Percentiles rank a stretch among this genome's conserved stretches.
Conservation (phyloP, 495 filamentous ascomycete genomes). For the Penicillium egyptiacum region DNA sequence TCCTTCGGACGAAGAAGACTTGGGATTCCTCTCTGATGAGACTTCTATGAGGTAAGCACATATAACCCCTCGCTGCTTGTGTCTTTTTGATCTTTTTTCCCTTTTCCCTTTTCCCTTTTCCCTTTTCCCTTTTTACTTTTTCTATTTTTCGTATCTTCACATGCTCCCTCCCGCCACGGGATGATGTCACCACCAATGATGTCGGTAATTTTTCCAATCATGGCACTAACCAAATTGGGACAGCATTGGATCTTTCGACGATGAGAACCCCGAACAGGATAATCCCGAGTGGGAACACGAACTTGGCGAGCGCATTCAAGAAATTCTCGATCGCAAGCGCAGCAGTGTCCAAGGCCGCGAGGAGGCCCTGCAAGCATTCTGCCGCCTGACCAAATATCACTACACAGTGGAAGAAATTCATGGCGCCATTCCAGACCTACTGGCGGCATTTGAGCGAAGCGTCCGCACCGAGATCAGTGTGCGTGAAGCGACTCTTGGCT, state of each 20-base stretch:
- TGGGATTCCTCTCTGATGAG: conserved; percentile 62
- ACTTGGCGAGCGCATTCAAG: conserved; percentile 69
- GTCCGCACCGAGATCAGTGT: conserved; percentile 69
- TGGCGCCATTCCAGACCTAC: conserved; percentile 59
- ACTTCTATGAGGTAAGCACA: conserved; percentile 64
- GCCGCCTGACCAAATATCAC: conserved; percentile 69
- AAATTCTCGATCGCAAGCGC: conserved; percentile 84
- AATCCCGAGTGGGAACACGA: conserved; percentile 64
- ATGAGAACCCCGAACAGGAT: conserved; percentile 57
- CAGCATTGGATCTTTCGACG: conserved; percentile 55
- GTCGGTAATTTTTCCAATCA: conserved; percentile 10
- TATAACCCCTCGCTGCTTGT: conserved; percentile 6
- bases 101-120: conserved; percentile 4
- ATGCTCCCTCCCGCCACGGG: conserved; percentile 30
- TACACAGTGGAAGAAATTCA: conserved; percentile 69
- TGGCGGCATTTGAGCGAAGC: conserved; percentile 69
- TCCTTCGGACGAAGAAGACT: conserved; percentile 77
- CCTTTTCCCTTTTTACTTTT: conserved; percentile 5
- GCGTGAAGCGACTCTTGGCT: conserved; percentile 69
- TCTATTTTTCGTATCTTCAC: conserved; percentile 17
- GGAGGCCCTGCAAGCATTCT: conserved; percentile 65
- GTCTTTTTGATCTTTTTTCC: conserved; percentile 13
- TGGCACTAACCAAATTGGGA: conserved; percentile 15
- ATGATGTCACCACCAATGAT: conserved; percentile 38
- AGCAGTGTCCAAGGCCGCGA: conserved; percentile 80